Evolutionary conservation across 2,329 filamentous ascomycete species (phyloP).

Genomic region (Aspergillus sergii): DNA sequence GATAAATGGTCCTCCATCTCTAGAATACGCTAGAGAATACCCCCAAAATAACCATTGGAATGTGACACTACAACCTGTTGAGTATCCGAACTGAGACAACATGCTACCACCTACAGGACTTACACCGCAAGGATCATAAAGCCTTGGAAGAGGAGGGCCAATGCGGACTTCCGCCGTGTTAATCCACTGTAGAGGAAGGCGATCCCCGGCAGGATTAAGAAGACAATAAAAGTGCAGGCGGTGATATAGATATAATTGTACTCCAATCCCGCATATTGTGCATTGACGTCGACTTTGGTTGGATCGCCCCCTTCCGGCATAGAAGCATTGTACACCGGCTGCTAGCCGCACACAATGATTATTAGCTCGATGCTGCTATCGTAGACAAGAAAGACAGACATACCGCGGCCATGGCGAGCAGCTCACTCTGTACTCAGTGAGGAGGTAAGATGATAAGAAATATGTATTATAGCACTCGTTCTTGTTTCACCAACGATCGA

Average conservation of each 20-base stretch:
- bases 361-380: neutral
- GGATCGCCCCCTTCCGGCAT: slow-evolving; percentile 59
- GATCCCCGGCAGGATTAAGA: slow-evolving; percentile 68
- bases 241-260: slow-evolving; percentile 63
- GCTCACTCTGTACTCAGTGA: neutral
- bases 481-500: neutral
- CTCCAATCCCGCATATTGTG: slow-evolving; percentile 61
- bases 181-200: slow-evolving; percentile 67
- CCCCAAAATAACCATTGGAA: slow-evolving; percentile 67
- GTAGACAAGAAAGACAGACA: neutral
- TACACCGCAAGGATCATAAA: slow-evolving; percentile 60
- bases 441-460: too few species aligned
- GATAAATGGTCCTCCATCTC: slow-evolving; percentile 63
- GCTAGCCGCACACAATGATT: neutral
- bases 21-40: slow-evolving; percentile 64
- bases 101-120: slow-evolving; percentile 16
- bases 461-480: neutral
- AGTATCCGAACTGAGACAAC: neutral
- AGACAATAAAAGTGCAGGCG: slow-evolving; percentile 63
- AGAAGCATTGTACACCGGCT: slow-evolving; percentile 40
- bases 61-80: slow-evolving; percentile 32
- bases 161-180: slow-evolving; percentile 62
- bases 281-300: slow-evolving; percentile 57
- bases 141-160: slow-evolving; percentile 65
- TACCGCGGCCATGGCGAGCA: neutral